These are phyloP conservation scores for Tuber melanosporum DNA, from an alignment of 495 filamentous ascomycete species.

Conservation along the genomic window DNA sequence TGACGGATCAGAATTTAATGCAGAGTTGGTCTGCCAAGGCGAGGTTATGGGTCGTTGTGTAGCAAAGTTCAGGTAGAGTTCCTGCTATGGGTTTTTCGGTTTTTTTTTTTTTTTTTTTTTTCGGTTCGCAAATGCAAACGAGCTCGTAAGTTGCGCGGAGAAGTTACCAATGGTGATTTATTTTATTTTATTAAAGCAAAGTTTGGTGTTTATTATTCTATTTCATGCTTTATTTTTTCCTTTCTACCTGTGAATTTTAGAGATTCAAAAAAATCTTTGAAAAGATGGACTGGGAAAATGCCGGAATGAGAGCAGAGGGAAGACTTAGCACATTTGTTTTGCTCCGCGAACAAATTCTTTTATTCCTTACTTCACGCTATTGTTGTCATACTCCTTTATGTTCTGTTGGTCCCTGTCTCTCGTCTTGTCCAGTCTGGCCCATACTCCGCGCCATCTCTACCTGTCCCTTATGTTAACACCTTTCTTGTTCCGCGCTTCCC, in stretches of 20 bases:
- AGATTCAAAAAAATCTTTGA: slow-evolving; percentile 4
- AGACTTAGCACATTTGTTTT: background rate
- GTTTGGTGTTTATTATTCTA: slow-evolving; percentile 1
- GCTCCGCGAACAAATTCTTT: background rate
- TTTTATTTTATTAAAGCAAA: background rate
- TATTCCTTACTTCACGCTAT: background rate
- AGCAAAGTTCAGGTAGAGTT: slow-evolving; percentile 38
- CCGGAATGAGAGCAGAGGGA: background rate
- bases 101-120: background rate
- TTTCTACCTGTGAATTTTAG: slow-evolving; percentile 1
- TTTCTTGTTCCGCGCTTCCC: background rate
- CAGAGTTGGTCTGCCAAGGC: slow-evolving; percentile 95
- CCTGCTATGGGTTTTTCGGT: background rate
- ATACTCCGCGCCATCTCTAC: background rate
- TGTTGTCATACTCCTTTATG: background rate
- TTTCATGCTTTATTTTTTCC: background rate
- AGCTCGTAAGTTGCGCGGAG: background rate
- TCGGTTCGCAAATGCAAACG: background rate
- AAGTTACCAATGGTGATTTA: background rate
- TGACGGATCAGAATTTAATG: slow-evolving; percentile 95
- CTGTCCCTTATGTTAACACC: background rate
- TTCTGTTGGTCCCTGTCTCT: background rate
- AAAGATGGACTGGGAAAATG: background rate
- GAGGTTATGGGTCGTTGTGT: slow-evolving; percentile 83
- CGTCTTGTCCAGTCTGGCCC: background rate